phyloP scores from a whole-genome alignment of 2,329 filamentous ascomycete species.

The Clathrospora elynae region DNA sequence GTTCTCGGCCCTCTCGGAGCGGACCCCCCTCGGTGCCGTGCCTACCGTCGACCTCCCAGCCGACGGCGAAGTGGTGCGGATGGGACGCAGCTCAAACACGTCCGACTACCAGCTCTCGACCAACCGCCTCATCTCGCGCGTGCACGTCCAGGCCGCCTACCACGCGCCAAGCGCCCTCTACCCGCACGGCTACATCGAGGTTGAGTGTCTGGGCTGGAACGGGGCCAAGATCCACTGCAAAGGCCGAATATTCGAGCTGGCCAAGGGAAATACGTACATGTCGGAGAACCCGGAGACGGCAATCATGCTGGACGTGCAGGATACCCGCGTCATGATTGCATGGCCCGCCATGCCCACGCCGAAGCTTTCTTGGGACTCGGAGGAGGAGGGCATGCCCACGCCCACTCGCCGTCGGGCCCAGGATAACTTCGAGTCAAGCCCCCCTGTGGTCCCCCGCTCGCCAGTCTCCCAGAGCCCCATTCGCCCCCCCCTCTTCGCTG shows the following conservation, averaged over 20 bases:
- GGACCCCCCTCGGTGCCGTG: slow-evolving; percentile 80
- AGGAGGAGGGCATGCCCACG: slow-evolving; percentile 62
- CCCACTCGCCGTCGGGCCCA: slow-evolving; percentile 42
- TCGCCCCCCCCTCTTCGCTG: slow-evolving; percentile 51
- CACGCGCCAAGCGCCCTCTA: slow-evolving; percentile 70
- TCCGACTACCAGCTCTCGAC: slow-evolving; percentile 94
- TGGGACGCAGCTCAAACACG: slow-evolving; percentile 93
- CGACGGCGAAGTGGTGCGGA: slow-evolving; percentile 79
- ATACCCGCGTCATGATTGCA: slow-evolving; percentile 83
- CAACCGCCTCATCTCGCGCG: slow-evolving; percentile 88
- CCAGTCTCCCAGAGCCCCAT: slow-evolving; percentile 75
- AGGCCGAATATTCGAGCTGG: slow-evolving; percentile 81
- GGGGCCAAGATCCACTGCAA: slow-evolving; percentile 91
- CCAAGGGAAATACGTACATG: slow-evolving; percentile 86
- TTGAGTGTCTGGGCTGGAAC: slow-evolving; percentile 95
- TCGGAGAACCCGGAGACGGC: slow-evolving; percentile 86
- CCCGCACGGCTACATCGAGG: slow-evolving; percentile 78
- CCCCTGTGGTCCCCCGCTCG: slow-evolving; percentile 69
- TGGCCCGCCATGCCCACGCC: slow-evolving; percentile 75
- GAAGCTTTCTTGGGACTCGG: slow-evolving; percentile 54
- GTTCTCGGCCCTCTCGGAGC: slow-evolving; percentile 69
- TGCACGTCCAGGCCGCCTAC: slow-evolving; percentile 89
- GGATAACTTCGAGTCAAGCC: slow-evolving; percentile 62
- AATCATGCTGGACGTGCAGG: slow-evolving; percentile 94
- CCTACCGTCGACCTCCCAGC: slow-evolving; percentile 80